Evolutionary conservation across 1,284 basidiomycete species (phyloP), one percentile per base, ranked within the genome.

Genomic region (Malassezia globosa): DNA sequence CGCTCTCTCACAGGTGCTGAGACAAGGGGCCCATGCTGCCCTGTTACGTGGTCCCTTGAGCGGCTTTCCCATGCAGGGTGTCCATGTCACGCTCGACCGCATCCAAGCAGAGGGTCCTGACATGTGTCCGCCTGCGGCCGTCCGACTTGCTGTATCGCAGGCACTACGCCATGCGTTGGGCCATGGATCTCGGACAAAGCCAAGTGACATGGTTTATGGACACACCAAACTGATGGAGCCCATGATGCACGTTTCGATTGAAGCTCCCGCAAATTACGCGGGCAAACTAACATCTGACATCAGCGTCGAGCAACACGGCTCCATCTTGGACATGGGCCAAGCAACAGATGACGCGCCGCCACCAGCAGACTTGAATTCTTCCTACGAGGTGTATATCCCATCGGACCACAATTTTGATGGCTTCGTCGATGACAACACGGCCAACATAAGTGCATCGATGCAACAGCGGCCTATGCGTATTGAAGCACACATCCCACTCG

Each of bases 361-460:
- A 65, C 63, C 5, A 10, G 16, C 23, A 59, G 63, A 1, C 74
- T 74, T 36, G 75, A 73, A 7, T 75, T 76, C 13, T 80, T 34
- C 76, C 35, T 75, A 77, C 11, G 66, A 76, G 4, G 73, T 84
- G 3, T 87, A 85, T 63, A 73, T 87, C 7, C 85, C 85, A 10
- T 80, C 85, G 0, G 74, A 77, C 75, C n/a, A n/a, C n/a, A n/a
- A n/a, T n/a, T 33, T 69, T 74, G n/a, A 61, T 73, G 16, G 59
- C 65, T 31, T 42, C 36, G 22, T 22, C 33, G 34, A 5, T 19
- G 31, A 35, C 18, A 59, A 62, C 4, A 50, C 65, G 47, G 16
- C 29, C 2, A 16, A 31, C 29, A 16, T 67, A 66, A 22, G 56
- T 65, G 36, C n/a, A 10, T 13, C n/a, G 21, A 10, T 23, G 2